Evolutionary conservation across 1,139 yeast genomes (phyloP).

Genomic region (Suhomyces bolitotheri): DNA sequence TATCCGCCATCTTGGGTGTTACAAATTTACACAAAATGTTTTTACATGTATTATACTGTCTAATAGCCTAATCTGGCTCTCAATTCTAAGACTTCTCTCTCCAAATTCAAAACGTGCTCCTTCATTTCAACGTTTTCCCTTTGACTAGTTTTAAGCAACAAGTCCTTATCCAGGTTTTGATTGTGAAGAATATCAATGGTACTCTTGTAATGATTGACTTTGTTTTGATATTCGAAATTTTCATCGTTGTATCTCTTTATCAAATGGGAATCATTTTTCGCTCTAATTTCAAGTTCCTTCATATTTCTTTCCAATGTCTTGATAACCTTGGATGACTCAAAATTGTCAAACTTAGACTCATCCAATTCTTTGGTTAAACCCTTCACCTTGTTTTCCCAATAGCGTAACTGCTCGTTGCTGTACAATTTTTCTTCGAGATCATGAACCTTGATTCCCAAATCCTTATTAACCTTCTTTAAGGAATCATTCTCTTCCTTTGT

Average conservation of each 20-base stretch:
- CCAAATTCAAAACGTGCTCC: slow-evolving; percentile 55
- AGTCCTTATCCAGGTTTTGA: slow-evolving; percentile 46
- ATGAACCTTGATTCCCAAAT: slow-evolving; percentile 35
- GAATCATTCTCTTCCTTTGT: slow-evolving; percentile 47
- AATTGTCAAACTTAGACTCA: slow-evolving; percentile 29
- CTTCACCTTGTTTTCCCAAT: slow-evolving; percentile 44
- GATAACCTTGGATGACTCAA: slow-evolving; percentile 34
- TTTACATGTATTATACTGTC: neutral
- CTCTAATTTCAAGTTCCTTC: slow-evolving; percentile 38
- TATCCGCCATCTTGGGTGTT: too few relatives aligned
- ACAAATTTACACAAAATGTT: neutral
- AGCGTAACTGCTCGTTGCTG: slow-evolving; percentile 46
- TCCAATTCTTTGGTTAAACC: slow-evolving; percentile 35
- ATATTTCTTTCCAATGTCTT: slow-evolving; percentile 35
- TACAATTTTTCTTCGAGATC: slow-evolving; percentile 44
- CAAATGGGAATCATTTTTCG: slow-evolving; percentile 38
- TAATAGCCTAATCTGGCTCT: slow-evolving; percentile 35
- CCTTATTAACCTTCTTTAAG: slow-evolving; percentile 37
- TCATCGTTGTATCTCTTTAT: slow-evolving; percentile 49
- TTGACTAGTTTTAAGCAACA: slow-evolving; percentile 33
- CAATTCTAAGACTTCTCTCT: slow-evolving; percentile 68
- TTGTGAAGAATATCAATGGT: slow-evolving; percentile 38
- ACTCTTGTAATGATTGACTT: slow-evolving; percentile 37
- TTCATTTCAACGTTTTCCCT: slow-evolving; percentile 49
- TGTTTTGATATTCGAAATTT: slow-evolving; percentile 48